Conservation (phyloP, 306 rosid species). For the Canavalia ensiformis region DNA sequence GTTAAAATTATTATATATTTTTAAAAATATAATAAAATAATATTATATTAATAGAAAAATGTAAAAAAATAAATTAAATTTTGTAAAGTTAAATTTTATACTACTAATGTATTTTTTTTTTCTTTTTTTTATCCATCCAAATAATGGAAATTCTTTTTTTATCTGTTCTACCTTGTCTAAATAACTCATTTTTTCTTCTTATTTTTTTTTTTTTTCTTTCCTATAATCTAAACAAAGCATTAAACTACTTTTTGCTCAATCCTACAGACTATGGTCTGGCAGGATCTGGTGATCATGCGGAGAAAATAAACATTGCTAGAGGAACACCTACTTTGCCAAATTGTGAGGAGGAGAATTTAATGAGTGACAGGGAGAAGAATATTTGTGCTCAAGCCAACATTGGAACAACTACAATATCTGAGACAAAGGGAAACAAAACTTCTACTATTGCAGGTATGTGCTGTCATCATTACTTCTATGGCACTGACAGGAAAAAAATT, state of each 20-base stretch:
- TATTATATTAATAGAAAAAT: too few species aligned
- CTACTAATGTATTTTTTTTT: too few species aligned
- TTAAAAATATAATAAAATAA: too few species aligned
- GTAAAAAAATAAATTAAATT: too few species aligned
- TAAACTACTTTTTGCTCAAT: constrained; percentile 19
- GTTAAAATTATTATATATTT: too few species aligned
- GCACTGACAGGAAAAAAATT: neutral
- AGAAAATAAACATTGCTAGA: constrained; percentile 44
- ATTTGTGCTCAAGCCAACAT: constrained; percentile 42
- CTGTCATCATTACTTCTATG: constrained; percentile 29
- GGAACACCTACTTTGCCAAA: constrained; percentile 39
- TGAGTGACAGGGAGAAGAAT: constrained; percentile 44
- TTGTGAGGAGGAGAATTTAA: constrained; percentile 47
- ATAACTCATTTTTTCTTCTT: too few species aligned
- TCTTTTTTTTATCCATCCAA: too few species aligned
- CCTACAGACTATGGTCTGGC: constrained; percentile 47
- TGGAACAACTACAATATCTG: constrained; percentile 44
- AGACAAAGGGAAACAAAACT: constrained; percentile 46
- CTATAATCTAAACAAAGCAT: too few species aligned
- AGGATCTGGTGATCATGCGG: constrained; percentile 54
- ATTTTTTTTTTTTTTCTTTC: too few species aligned
- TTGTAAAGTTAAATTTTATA: too few species aligned
- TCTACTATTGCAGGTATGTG: constrained; percentile 56
- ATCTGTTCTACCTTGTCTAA: too few species aligned
- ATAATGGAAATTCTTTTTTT: too few species aligned